A percentile compares a stretch with the other conserved stretches of the same genome.
Evolutionary conservation across 1,284 basidiomycete genomes (phyloP).

Genomic region (Papiliotrema fonsecae): DNA sequence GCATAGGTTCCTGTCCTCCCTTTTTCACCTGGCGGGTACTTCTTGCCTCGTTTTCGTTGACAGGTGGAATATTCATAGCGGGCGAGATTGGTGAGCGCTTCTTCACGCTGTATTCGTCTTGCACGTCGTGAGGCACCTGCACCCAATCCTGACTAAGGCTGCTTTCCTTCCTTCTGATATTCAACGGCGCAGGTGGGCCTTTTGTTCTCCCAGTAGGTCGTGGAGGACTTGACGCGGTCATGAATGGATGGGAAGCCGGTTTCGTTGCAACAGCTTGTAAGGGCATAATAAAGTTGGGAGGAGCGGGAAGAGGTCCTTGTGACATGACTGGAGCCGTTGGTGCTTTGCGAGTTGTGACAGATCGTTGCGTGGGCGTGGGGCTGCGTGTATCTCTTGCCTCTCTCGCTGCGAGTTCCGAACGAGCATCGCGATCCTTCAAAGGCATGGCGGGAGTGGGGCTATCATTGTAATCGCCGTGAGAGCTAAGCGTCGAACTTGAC

Average conservation of each 20-base stretch:
- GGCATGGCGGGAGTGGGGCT: background rate
- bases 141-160: slow-evolving; percentile 31
- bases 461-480: background rate
- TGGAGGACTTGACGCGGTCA: background rate
- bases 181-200: slow-evolving; percentile 4
- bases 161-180: slow-evolving; percentile 10
- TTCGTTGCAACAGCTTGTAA: background rate
- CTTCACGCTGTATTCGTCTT: slow-evolving; percentile 1
- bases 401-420: background rate
- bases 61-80: background rate
- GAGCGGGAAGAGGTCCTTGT: background rate
- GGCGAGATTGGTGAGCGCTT: slow-evolving; percentile 2
- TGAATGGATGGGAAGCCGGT: slow-evolving; percentile 1
- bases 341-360: no score
- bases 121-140: slow-evolving; percentile 14
- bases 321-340: background rate
- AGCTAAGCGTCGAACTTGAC: background rate
- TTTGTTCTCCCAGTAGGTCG: background rate
- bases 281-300: background rate
- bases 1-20: slow-evolving; percentile 12
- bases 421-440: background rate
- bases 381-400: background rate
- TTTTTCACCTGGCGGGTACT: no score
- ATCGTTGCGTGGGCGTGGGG: slow-evolving; percentile 2
- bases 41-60: no score